phyloP scores from a whole-genome alignment of 495 filamentous ascomycete species.

The Hypoxylon subgilvum region DNA sequence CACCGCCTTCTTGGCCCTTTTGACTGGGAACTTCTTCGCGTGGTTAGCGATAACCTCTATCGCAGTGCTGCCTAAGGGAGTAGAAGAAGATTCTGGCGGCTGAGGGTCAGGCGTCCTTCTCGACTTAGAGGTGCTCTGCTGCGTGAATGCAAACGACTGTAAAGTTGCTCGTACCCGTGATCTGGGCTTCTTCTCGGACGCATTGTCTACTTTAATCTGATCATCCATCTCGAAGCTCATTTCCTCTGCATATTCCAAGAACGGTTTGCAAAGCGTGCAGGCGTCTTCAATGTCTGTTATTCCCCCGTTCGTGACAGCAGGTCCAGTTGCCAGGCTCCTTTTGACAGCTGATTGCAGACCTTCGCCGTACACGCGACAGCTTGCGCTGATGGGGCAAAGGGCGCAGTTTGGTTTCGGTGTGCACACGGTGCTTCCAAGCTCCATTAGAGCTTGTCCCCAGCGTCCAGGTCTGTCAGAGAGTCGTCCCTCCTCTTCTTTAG shows the following conservation, averaged over 20 bases:
- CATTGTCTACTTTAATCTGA: constrained; percentile 3
- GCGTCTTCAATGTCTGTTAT: constrained; percentile 50
- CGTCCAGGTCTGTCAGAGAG: constrained; percentile 47
- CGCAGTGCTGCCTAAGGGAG: constrained; percentile 8
- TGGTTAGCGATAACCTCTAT: constrained; percentile 44
- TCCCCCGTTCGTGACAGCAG: background rate
- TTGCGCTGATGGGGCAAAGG: constrained; percentile 48
- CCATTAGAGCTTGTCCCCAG: constrained; percentile 58
- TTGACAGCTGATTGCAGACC: constrained; percentile 38
- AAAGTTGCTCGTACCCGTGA: constrained; percentile 29
- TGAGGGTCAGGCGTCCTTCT: background rate
- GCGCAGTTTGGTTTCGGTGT: constrained; percentile 54
- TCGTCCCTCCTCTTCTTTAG: background rate
- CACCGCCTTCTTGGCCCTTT: constrained; percentile 47
- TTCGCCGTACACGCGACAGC: constrained; percentile 51
- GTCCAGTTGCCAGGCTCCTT: constrained; percentile 21
- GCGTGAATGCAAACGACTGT: constrained; percentile 43
- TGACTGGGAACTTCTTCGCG: constrained; percentile 51
- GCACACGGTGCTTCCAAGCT: constrained; percentile 56
- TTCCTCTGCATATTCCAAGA: constrained; percentile 35
- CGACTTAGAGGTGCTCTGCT: background rate
- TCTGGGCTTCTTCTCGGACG: constrained; percentile 13
- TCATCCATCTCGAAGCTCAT: constrained; percentile 3
- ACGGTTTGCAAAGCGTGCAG: constrained; percentile 47
- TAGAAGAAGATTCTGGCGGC: background rate